These are phyloP conservation scores for Gaertneriomyces sp. DNA, from an alignment of 192 early-diverging fungal genomes.

Conservation along the genomic window DNA sequence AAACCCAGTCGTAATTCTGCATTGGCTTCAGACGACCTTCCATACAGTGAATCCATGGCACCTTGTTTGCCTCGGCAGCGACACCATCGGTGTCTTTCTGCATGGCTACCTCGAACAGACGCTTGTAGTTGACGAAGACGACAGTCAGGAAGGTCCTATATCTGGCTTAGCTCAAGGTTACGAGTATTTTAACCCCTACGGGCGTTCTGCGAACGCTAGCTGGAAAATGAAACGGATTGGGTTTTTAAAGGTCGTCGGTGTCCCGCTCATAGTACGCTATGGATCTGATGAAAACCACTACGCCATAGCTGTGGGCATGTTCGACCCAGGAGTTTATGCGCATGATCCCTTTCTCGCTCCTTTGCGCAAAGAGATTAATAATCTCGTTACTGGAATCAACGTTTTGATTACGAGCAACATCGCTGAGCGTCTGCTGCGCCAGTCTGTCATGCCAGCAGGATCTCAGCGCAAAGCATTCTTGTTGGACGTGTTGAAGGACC, in stretches of 20 bases:
- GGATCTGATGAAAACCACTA: background rate
- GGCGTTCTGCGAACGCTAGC: no score
- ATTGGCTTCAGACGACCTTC: background rate
- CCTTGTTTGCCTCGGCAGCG: background rate
- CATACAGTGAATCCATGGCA: background rate
- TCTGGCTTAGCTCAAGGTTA: no score
- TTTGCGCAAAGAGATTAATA: background rate
- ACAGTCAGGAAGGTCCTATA: no score
- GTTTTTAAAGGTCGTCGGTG: background rate
- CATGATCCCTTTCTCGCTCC: background rate
- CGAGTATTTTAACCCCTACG: no score
- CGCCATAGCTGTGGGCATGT: background rate
- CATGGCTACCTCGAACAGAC: background rate
- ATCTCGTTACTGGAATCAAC: background rate
- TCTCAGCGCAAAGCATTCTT: no score
- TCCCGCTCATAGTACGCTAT: background rate
- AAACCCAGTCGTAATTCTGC: background rate
- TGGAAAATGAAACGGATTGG: background rate
- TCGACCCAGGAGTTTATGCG: background rate
- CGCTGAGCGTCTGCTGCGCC: no score
- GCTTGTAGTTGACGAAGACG: no score
- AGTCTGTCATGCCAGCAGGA: no score
- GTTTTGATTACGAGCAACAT: background rate
- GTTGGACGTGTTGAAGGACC: no score
- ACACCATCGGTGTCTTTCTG: background rate